These are phyloP conservation scores for Cyclaneusma minus DNA, from an alignment of 2,329 filamentous ascomycete genomes.

Conservation along the genomic window DNA sequence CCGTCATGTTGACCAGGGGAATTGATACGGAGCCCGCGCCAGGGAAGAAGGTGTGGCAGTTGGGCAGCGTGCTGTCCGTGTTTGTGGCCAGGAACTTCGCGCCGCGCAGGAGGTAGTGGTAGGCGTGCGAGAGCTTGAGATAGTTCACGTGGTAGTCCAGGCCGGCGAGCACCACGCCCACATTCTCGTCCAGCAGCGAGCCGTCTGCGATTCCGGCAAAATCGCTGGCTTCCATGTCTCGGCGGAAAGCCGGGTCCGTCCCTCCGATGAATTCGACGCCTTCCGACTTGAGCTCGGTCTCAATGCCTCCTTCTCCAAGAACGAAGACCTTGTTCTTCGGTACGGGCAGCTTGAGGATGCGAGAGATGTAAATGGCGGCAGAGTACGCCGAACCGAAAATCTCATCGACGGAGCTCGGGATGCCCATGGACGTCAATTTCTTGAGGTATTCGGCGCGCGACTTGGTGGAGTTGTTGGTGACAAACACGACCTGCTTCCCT, in stretches of 20 bases:
- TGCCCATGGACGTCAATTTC: constrained; percentile 71
- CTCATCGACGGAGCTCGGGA: constrained; percentile 69
- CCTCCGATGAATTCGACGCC: constrained; percentile 70
- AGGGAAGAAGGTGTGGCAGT: constrained; percentile 69
- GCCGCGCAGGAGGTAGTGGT: constrained; percentile 71
- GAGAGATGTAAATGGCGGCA: constrained; percentile 85
- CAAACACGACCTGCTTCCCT: constrained; percentile 90
- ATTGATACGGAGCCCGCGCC: constrained; percentile 75
- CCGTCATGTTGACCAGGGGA: constrained; percentile 59
- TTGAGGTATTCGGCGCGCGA: constrained; percentile 83
- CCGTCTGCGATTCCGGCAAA: constrained; percentile 65
- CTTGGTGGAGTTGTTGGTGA: constrained; percentile 98
- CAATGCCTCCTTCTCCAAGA: constrained; percentile 80
- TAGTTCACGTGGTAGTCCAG: constrained; percentile 95
- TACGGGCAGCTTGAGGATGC: constrained; percentile 66
- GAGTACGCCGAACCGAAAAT: constrained; percentile 95
- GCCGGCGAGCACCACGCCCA: constrained; percentile 77
- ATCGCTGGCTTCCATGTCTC: constrained; percentile 68
- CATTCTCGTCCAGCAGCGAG: constrained; percentile 66
- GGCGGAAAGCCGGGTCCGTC: constrained; percentile 62
- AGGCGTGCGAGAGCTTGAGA: constrained; percentile 71
- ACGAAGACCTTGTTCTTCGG: constrained; percentile 90
- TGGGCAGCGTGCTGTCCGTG: constrained; percentile 77
- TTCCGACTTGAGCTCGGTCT: constrained; percentile 72
- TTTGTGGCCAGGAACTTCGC: constrained; percentile 89